Conservation (phyloP, 148 eudicot species). For the Pharnaceum exiguum region DNA sequence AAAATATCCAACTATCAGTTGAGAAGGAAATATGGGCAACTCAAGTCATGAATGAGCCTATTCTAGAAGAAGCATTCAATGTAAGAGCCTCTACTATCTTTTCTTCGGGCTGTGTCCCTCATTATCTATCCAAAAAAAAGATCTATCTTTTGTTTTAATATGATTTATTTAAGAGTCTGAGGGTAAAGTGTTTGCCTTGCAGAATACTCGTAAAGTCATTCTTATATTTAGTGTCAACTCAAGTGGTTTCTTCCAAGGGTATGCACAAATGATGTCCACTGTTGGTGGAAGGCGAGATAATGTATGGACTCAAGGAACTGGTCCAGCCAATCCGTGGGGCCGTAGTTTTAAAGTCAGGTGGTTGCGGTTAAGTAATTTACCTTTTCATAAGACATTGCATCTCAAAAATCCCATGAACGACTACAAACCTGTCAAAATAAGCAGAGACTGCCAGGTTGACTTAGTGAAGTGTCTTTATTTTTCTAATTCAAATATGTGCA, state of each 20-base stretch:
- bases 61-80: constrained; percentile 76
- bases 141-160: constrained; percentile 1
- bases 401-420: constrained; percentile 85
- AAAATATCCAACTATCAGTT: constrained; percentile 67
- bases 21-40: constrained; percentile 88
- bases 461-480: constrained; percentile 3
- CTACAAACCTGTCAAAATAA: constrained; percentile 82
- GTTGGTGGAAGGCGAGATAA: constrained; percentile 71
- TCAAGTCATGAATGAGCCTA: constrained; percentile 83
- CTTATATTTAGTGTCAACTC: constrained; percentile 87
- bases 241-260: constrained; percentile 92
- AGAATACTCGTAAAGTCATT: constrained; percentile 68
- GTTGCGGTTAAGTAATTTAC: constrained; percentile 61
- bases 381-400: constrained; percentile 78
- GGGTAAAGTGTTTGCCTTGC: constrained; percentile 39
- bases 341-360: constrained; percentile 76
- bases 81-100: too few species aligned
- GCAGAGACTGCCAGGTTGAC: constrained; percentile 88
- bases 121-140: too few species aligned
- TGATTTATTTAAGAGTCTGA: constrained; percentile 12
- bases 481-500: background rate
- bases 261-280: constrained; percentile 83
- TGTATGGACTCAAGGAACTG: constrained; percentile 76
- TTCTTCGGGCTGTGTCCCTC: too few species aligned
- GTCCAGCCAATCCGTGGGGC: constrained; percentile 74